Conservation (phyloP, 352 stramenopile genomes). For the Plasmopara viticola region DNA sequence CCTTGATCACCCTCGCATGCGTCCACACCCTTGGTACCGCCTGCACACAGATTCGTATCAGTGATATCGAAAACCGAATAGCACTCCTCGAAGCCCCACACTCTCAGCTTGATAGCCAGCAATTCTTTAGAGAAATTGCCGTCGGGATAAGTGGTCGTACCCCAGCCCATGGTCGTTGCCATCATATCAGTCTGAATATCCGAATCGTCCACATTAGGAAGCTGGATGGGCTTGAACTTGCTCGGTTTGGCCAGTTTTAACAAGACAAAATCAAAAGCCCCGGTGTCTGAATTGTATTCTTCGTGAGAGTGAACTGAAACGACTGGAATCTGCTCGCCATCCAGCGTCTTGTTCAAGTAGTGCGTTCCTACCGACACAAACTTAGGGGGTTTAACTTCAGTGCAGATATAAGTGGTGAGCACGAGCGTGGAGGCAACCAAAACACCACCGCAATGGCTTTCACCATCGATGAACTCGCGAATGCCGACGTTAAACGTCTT, state of each 20-base stretch:
- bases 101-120: too few relatives aligned
- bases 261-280: not conserved
- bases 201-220: not conserved
- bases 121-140: too few relatives aligned
- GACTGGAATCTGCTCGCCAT: slow-evolving; percentile 19
- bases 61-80: not conserved
- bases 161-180: not conserved
- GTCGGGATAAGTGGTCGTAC: not conserved
- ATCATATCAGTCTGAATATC: not conserved
- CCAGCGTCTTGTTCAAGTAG: slow-evolving; percentile 13
- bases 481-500: slow-evolving; percentile 31
- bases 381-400: not conserved
- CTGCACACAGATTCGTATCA: slow-evolving; percentile 37
- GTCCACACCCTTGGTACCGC: slow-evolving; percentile 21
- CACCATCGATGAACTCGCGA: slow-evolving; percentile 6
- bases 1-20: slow-evolving; percentile 47
- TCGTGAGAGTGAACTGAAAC: slow-evolving; percentile 9
- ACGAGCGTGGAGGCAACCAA: slow-evolving; percentile 1
- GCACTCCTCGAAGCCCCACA: not conserved
- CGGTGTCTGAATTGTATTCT: not conserved
- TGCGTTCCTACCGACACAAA: slow-evolving; percentile 1
- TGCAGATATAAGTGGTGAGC: not conserved
- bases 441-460: slow-evolving; percentile 10
- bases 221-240: not conserved
- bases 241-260: not conserved